Evolutionary conservation across 257 asterid species (phyloP).

Genomic region (Eucommia ulmoides): DNA sequence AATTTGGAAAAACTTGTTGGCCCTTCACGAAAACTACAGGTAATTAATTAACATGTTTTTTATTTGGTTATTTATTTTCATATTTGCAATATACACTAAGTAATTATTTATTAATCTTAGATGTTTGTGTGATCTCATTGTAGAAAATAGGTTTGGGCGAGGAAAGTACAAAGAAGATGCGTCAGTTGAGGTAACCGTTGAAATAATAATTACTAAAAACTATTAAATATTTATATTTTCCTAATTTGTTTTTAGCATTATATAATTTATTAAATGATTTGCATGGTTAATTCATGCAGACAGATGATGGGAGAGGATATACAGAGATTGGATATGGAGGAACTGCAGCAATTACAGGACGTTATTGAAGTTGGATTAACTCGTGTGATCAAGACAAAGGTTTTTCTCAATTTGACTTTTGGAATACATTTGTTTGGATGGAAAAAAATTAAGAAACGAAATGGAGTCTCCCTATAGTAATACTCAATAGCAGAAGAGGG

Average conservation of each 20-base stretch:
- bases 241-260: not conserved
- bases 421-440: not conserved
- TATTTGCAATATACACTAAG: too few relatives aligned
- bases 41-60: too few relatives aligned
- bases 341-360: constrained; percentile 28
- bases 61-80: too few relatives aligned
- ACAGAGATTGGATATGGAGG: constrained; percentile 25
- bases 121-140: too few relatives aligned
- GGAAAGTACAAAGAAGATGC: constrained; percentile 23
- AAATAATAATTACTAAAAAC: not conserved
- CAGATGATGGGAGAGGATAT: constrained; percentile 32
- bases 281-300: constrained; percentile 9
- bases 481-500: too few relatives aligned
- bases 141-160: constrained; percentile 15
- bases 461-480: too few relatives aligned
- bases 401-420: not conserved
- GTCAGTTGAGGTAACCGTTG: constrained; percentile 20
- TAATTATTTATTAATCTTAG: too few relatives aligned
- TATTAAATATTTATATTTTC: not conserved
- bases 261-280: not conserved
- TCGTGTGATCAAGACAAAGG: constrained; percentile 29
- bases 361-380: constrained; percentile 20
- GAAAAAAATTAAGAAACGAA: too few relatives aligned
- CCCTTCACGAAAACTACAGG: too few relatives aligned
- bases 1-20: too few relatives aligned